Percentiles rank a stretch among this genome's conserved stretches.
phyloP scores from a whole-genome alignment of 1,284 basidiomycete species.

The Wolfiporia cocos region DNA sequence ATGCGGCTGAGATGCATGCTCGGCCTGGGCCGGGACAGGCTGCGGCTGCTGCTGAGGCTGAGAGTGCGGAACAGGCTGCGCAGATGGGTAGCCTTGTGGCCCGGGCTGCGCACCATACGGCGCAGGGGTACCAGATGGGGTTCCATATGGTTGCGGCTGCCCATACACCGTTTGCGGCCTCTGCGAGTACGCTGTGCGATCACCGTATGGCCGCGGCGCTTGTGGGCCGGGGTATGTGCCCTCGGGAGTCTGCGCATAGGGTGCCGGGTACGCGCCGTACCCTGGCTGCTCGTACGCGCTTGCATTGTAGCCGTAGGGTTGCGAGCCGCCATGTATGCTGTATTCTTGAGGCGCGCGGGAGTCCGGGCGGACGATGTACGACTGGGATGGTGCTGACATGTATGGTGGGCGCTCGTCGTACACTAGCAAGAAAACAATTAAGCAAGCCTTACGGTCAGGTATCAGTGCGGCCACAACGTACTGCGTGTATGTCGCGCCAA shows the following conservation, averaged over 20 bases:
- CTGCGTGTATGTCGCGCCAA: conserved; percentile 68
- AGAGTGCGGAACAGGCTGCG: conserved; percentile 17
- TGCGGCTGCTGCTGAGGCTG: conserved; percentile 22
- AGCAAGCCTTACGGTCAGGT: background rate
- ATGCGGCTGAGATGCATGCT: conserved; percentile 18
- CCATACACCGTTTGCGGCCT: conserved; percentile 20
- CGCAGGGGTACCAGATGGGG: conserved; percentile 7
- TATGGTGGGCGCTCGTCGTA: conserved; percentile 26
- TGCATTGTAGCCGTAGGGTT: conserved; percentile 36
- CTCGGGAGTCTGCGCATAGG: conserved; percentile 27
- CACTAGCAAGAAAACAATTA: too few species aligned
- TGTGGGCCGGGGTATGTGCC: conserved; percentile 17
- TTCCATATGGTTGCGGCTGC: conserved; percentile 16
- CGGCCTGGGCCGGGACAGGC: conserved; percentile 16
- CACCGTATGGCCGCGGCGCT: conserved; percentile 22
- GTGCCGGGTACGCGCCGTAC: conserved; percentile 34
- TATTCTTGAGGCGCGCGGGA: conserved; percentile 20
- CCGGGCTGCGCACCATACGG: conserved; percentile 15
- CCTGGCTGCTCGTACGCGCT: conserved; percentile 41
- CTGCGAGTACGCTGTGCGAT: conserved; percentile 29
- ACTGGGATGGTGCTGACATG: conserved; percentile 17
- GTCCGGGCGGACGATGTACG: conserved; percentile 23
- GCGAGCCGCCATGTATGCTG: conserved; percentile 22
- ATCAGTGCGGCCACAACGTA: conserved; percentile 25
- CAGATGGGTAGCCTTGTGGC: conserved; percentile 10